Evolutionary conservation across 176 grass and related monocot species (phyloP).

Genomic region (Zea luxurians): DNA sequence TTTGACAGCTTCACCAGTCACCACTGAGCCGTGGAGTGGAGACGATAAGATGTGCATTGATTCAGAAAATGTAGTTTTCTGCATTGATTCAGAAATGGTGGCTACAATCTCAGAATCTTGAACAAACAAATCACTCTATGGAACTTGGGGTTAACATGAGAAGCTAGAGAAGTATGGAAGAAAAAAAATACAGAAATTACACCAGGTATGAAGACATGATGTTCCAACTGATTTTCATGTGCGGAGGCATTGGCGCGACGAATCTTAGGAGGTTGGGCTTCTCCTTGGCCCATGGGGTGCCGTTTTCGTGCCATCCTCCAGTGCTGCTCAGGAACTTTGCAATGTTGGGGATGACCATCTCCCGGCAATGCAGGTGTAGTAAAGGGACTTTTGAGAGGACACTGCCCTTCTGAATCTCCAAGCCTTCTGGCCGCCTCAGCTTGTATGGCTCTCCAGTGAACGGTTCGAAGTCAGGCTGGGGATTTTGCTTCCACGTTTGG

Average conservation of each 20-base stretch:
- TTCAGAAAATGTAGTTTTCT: background rate
- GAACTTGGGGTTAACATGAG: background rate
- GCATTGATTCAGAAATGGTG: background rate
- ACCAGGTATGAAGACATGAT: constrained; percentile 81
- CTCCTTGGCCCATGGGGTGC: constrained; percentile 47
- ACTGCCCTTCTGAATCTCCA: constrained; percentile 83
- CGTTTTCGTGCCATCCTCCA: constrained; percentile 56
- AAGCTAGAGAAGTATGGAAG: background rate
- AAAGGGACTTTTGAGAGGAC: constrained; percentile 78
- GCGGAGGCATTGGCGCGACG: constrained; percentile 50
- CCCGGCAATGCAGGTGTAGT: constrained; percentile 85
- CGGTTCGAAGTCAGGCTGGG: constrained; percentile 59
- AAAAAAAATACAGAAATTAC: constrained; percentile 6
- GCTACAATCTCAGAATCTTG: background rate
- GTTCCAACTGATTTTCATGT: constrained; percentile 96
- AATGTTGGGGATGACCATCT: constrained; percentile 85
- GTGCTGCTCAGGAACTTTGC: constrained; percentile 56
- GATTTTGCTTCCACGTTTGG: constrained; percentile 77
- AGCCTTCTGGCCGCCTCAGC: constrained; percentile 61
- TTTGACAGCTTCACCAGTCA: background rate
- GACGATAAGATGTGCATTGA: constrained; percentile 30
- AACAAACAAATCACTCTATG: constrained; percentile 6
- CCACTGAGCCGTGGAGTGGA: background rate
- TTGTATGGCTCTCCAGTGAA: constrained; percentile 67
- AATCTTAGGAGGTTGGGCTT: constrained; percentile 69